Evolutionary conservation across 495 filamentous ascomycete genomes (phyloP).

Genomic region (Aspergillus coremiiformis): DNA sequence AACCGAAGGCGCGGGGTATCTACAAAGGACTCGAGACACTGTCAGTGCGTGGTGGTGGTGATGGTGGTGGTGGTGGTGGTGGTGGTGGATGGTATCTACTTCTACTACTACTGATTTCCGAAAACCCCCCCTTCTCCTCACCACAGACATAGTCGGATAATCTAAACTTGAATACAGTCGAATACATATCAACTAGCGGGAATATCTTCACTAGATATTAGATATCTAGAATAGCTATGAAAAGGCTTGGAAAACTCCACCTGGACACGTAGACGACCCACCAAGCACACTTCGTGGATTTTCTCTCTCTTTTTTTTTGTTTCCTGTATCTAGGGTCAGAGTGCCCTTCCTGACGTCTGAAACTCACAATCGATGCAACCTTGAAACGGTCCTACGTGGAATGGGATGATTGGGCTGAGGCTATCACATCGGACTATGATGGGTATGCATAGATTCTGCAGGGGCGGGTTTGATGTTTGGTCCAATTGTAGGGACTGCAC

Average conservation of each 20-base stretch:
- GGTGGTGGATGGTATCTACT: too few relatives aligned
- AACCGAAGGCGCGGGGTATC: background rate
- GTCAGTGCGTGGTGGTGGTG: background rate
- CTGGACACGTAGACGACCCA: background rate
- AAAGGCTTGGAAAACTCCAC: too few relatives aligned
- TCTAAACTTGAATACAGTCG: too few relatives aligned
- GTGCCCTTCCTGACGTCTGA: background rate
- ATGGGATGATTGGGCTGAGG: background rate
- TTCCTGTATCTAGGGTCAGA: background rate
- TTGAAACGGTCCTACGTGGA: conserved; percentile 4
- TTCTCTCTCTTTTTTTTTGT: too few relatives aligned
- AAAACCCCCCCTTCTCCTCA: too few relatives aligned
- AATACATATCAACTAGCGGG: background rate
- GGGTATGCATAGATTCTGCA: background rate
- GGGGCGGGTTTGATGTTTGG: background rate
- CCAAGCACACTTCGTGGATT: background rate
- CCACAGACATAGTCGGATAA: too few relatives aligned
- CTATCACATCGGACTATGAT: background rate
- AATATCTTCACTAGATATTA: too few relatives aligned
- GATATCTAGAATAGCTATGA: background rate
- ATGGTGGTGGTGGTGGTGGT: too few relatives aligned
- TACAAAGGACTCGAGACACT: background rate
- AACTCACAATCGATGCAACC: conserved; percentile 4
- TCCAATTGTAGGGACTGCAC: background rate
- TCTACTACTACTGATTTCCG: too few relatives aligned